phyloP scores from a whole-genome alignment of 192 early-diverging fungal species.

The Rhizophagus clarus region DNA sequence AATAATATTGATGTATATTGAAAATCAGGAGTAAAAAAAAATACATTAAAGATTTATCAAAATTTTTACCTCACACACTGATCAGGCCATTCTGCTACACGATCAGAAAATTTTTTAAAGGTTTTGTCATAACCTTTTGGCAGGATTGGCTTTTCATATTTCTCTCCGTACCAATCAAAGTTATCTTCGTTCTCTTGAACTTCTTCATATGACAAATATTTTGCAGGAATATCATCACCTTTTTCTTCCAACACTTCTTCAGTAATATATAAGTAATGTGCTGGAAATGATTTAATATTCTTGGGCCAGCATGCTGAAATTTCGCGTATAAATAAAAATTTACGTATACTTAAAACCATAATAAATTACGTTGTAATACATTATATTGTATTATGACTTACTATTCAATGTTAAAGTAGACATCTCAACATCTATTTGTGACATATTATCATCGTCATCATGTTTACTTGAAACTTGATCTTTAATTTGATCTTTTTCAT shows the following conservation, averaged over 20 bases:
- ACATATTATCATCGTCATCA: background rate
- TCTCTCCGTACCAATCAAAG: conserved; percentile 73
- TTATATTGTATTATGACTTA: background rate
- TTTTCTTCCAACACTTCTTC: conserved; percentile 55
- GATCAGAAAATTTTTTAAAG: conserved; percentile 78
- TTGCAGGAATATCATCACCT: conserved; percentile 39
- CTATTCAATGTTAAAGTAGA: background rate
- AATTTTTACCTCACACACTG: conserved; percentile 72
- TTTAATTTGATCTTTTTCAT: background rate
- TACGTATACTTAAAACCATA: background rate
- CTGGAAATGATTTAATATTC: conserved; percentile 41
- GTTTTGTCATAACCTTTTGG: conserved; percentile 78
- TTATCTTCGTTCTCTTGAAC: conserved; percentile 36
- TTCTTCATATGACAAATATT: conserved; percentile 51
- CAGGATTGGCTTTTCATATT: conserved; percentile 74
- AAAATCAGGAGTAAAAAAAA: background rate
- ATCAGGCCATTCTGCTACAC: conserved; percentile 72
- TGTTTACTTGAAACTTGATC: background rate
- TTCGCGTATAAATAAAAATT: background rate
- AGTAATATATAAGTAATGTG: conserved; percentile 54
- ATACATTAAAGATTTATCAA: background rate
- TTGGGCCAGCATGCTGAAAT: conserved; percentile 40
- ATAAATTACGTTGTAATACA: background rate
- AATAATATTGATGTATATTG: background rate
- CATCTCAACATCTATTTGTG: background rate